Evolutionary conservation across 2,329 filamentous ascomycete species (phyloP).

Genomic region (Pseudocercospora cruenta): DNA sequence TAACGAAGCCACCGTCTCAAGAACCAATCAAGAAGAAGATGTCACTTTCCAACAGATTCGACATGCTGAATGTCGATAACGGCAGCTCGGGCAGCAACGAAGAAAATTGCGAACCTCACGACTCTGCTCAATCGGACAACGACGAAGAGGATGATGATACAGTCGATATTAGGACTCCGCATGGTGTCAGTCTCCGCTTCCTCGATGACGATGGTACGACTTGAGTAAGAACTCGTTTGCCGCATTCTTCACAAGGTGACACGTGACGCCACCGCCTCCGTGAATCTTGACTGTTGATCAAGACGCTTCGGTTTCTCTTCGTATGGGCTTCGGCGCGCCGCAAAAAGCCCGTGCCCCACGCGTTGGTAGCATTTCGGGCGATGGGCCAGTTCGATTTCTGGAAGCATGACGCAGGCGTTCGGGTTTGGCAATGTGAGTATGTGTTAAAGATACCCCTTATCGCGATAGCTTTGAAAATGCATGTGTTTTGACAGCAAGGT

Average conservation of each 20-base stretch:
- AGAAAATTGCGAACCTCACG: slow-evolving; percentile 25
- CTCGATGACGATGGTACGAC: slow-evolving; percentile 22
- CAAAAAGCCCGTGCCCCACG: background rate
- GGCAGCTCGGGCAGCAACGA: slow-evolving; percentile 24
- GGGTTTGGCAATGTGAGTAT: slow-evolving; percentile 1
- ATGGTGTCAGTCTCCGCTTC: slow-evolving; percentile 33
- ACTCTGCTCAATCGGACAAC: slow-evolving; percentile 15
- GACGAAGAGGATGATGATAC: slow-evolving; percentile 29
- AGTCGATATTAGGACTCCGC: slow-evolving; percentile 18
- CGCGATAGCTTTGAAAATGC: slow-evolving; percentile 3
- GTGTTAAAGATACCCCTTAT: slow-evolving; percentile 28
- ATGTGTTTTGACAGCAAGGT: background rate
- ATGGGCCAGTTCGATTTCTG: slow-evolving; percentile 3
- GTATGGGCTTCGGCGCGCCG: background rate
- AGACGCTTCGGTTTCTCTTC: background rate
- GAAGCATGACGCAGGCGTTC: background rate
- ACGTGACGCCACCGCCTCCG: background rate
- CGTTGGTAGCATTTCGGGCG: background rate
- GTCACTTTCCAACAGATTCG: slow-evolving; percentile 63
- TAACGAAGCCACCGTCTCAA: slow-evolving; percentile 32
- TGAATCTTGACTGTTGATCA: background rate
- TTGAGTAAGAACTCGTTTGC: background rate
- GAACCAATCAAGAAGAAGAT: slow-evolving; percentile 43
- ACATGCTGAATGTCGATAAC: slow-evolving; percentile 59
- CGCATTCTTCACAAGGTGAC: background rate